Evolutionary conservation across 768 basidiomycete genomes (phyloP), one percentile per base, ranked within the genome.

Genomic region (Trametes elegans): DNA sequence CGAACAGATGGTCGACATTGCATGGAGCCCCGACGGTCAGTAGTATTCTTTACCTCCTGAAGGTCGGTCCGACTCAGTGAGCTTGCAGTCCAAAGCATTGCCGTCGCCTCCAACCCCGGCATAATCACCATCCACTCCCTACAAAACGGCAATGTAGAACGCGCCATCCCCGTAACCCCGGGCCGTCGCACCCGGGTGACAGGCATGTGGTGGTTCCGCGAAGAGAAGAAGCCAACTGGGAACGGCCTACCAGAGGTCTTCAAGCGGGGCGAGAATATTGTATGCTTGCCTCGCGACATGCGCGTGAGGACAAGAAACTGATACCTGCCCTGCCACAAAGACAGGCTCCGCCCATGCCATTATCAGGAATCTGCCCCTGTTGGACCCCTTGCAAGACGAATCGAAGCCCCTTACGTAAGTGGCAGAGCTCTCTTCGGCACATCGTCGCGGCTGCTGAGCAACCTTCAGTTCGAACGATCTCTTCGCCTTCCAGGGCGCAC

Each of bases 1-100:
- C 8, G 76, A 79, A 41, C 76, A 79, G 49, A 78, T 88, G 26
- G 74, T 79, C 38, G 83, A 74, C 41, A 64, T 93, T 28, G 80
- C 81, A 11, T 93, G 90, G 91, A 90, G 89, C 69, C 90, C 91
- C 3, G 88, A 87, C 68, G 88, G 91, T 90, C 72, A 53, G 70
- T 51, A 27, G n/a, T n/a, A n/a, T n/a, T 16, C 21, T 50, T 39
- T 28, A n/a, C 47, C 16, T 29, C 24, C 26, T 50, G 60, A 55
- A 64, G 29, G 21, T 14, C 23, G 47, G 18, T 19, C 55, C 40
- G 24, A 28, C 10, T 46, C 28, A 43, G 56, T 45, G 38, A 39
- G 38, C 28, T 39, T 49, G 29, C 63, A 87, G 84, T 84, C 46
- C 85, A 87, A 70, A 60, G 52, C 58, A 64, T 93, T 56, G 89